phyloP scores from a whole-genome alignment of 1,139 yeast genomes.

The Saccharomycopsis crataegensis region DNA sequence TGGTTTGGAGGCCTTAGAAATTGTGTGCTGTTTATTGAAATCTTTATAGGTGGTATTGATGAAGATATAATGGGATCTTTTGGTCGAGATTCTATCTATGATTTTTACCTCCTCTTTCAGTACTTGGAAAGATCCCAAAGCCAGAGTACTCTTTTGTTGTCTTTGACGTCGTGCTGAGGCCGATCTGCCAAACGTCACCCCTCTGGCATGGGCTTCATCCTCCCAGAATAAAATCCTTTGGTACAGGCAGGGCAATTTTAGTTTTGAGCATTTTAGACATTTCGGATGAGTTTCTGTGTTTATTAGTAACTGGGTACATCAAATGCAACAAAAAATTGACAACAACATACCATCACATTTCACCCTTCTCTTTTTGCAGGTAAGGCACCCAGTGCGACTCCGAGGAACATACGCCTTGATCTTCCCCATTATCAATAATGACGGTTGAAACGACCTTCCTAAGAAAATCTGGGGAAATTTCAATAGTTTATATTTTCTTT shows the following conservation, averaged over 20 bases:
- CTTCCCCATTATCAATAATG: constrained; percentile 19
- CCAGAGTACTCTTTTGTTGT: neutral
- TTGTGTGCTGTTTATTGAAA: constrained; percentile 15
- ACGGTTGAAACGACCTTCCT: too few species aligned
- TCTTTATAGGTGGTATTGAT: constrained; percentile 27
- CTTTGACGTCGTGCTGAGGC: constrained; percentile 21
- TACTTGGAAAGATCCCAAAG: neutral
- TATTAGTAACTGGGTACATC: constrained; percentile 1
- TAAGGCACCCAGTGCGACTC: constrained; percentile 21
- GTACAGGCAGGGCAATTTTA: constrained; percentile 25
- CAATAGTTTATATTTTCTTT: too few species aligned
- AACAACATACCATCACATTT: constrained; percentile 27
- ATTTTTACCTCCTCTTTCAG: constrained; percentile 17
- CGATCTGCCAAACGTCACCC: constrained; percentile 34
- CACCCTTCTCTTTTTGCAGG: constrained; percentile 14
- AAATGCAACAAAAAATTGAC: neutral
- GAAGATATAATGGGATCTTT: constrained; percentile 24
- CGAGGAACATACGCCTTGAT: constrained; percentile 21
- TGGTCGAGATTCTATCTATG: constrained; percentile 9
- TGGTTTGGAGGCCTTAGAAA: neutral
- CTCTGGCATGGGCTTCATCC: constrained; percentile 31
- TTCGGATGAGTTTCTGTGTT: constrained; percentile 27
- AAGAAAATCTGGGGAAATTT: too few species aligned
- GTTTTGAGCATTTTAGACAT: constrained; percentile 27
- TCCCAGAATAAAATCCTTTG: constrained; percentile 28